A percentile compares a stretch with the other conserved stretches of the same genome.
Evolutionary conservation across 208 protist species (phyloP).

Genomic region (Endotrypanum monterogeii): DNA sequence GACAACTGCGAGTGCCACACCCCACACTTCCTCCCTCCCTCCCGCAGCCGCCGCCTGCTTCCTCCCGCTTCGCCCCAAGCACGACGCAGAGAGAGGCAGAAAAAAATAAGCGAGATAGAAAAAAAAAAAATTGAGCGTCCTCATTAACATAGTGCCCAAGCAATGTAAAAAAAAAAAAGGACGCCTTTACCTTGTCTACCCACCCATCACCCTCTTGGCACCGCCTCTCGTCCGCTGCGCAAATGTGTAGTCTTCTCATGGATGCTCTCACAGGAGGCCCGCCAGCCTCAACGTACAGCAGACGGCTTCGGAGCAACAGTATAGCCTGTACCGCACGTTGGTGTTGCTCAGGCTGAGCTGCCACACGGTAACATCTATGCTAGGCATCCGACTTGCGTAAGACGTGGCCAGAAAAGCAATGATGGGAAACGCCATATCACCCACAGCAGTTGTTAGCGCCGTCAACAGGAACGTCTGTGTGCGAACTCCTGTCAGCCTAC

Average conservation of each 20-base stretch:
- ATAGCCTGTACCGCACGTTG: slow-evolving; percentile 17
- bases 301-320: slow-evolving; percentile 25
- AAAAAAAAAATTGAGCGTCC: neutral
- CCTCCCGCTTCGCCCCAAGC: neutral
- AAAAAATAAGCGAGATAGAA: neutral
- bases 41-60: too few species aligned
- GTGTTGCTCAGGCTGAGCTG: slow-evolving; percentile 17
- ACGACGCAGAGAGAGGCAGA: neutral
- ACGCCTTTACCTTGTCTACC: neutral
- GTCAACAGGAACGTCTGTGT: slow-evolving; percentile 2
- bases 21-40: neutral
- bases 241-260: neutral
- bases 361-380: neutral
- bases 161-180: neutral
- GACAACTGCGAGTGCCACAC: neutral
- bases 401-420: slow-evolving; percentile 17
- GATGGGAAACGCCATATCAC: slow-evolving; percentile 18
- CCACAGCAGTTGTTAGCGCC: neutral
- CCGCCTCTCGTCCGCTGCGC: neutral
- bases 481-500: neutral
- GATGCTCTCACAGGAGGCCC: neutral
- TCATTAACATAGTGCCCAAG: neutral
- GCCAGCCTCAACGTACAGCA: slow-evolving; percentile 1
- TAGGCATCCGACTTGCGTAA: neutral
- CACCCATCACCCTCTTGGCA: neutral